Base-by-base conservation (phyloP, 306 rosid species). In the Malus fusca region DNA sequence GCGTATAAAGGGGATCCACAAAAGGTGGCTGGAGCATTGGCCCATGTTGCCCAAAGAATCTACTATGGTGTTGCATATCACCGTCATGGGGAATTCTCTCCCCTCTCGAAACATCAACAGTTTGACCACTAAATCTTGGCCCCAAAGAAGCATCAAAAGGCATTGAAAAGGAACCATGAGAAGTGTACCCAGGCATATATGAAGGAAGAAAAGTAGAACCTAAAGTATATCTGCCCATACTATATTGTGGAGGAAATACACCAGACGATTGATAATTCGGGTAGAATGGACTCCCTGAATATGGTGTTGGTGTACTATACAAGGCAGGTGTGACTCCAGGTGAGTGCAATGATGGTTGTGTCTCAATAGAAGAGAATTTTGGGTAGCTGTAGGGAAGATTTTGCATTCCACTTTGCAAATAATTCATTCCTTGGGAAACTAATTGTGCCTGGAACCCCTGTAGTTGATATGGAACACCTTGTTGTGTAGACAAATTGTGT, bases 11-110 rank as follows among this genome's bases (percentile, higher is more conserved):
- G 25, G 91, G 85, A 76, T 86, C 90, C 66, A 68, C 73, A 79
- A 81, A 88, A 71, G 92, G 77, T 48, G 84, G 85, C 66, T 84
- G 88, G 61, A 84, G 37, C 46, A 84, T 59, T 69, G 81, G 84
- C 46, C 84, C 90, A 73, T 73, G 82, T 69, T 86, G 90, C 56
- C 87, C 87, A 84, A 81, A 82, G 43, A 81, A 77, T 76, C 87
- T 90, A 75, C 75, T 81, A 48, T n/a, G 80, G 60, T 79, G 82
- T 46, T 76, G 88, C 70, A 72, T 51, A 77, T 87, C 88, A 31
- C 81, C 68, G 42, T 71, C 87, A 52, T 59, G 60, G 62, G 81
- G 81, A 80, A 77, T 51, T 43, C 88, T 76, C 33, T 83, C 88
- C 46, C 84, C 77, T 18, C 78, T 72, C 73, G 81, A 73, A 83